These are phyloP conservation scores for Claviceps capensis DNA, from an alignment of 2,329 filamentous ascomycete genomes.

Conservation along the genomic window DNA sequence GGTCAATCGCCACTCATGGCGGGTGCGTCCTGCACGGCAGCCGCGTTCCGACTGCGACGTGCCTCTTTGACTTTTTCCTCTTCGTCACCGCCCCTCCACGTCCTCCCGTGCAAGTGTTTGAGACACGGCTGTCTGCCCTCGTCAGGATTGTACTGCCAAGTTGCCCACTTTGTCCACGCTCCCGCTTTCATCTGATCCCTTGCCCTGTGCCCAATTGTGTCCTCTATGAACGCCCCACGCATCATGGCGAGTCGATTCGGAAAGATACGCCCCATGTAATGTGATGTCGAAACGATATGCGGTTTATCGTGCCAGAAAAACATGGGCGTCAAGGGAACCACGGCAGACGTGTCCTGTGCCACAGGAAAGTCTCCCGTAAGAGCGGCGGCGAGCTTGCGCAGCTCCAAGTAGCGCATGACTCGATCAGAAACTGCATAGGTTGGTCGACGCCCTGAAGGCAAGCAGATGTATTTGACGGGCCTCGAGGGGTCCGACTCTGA, in stretches of 20 bases:
- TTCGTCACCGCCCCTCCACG: conserved; percentile 26
- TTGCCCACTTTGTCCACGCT: conserved; percentile 37
- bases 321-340: conserved; percentile 33
- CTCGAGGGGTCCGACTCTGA: background rate
- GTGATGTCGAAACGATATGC: conserved; percentile 32
- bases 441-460: conserved; percentile 37
- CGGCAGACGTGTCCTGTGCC: conserved; percentile 12
- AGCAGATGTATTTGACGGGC: conserved; percentile 37
- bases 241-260: conserved; percentile 34
- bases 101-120: conserved; percentile 36
- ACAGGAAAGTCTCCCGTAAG: conserved; percentile 27
- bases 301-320: conserved; percentile 49
- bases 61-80: conserved; percentile 5
- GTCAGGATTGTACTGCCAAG: conserved; percentile 40
- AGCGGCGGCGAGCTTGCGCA: conserved; percentile 26
- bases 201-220: conserved; percentile 39
- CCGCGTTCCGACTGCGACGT: background rate
- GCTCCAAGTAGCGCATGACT: conserved; percentile 26
- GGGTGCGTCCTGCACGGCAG: background rate
- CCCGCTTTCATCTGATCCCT: conserved; percentile 43
- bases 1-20: background rate
- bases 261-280: conserved; percentile 38
- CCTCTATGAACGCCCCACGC: conserved; percentile 42
- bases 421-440: conserved; percentile 35
- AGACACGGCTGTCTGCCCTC: conserved; percentile 31